These are phyloP conservation scores for Oidium heveae DNA, from an alignment of 2,329 filamentous ascomycete genomes.

Conservation along the genomic window DNA sequence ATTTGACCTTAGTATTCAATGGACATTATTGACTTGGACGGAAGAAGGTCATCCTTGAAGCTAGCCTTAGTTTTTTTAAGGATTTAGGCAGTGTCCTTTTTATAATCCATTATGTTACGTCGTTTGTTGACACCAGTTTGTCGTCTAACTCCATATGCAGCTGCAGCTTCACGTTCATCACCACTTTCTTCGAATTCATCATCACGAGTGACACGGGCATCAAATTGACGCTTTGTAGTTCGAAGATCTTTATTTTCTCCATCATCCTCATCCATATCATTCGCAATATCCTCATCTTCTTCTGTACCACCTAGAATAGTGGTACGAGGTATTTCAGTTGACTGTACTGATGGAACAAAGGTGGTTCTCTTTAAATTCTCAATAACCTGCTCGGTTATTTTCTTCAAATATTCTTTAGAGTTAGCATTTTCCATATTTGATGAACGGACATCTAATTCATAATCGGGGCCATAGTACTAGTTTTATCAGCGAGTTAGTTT, in stretches of 20 bases:
- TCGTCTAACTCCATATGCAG: conserved; percentile 33
- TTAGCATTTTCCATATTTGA: conserved; percentile 85
- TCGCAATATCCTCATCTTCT: conserved; percentile 36
- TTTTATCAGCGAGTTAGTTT: conserved; percentile 2
- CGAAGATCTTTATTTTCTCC: conserved; percentile 69
- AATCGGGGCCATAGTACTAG: conserved; percentile 77
- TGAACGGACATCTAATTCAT: conserved; percentile 69
- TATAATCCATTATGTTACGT: not conserved
- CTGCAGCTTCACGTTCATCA: conserved; percentile 51
- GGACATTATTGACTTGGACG: too few species aligned
- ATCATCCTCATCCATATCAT: conserved; percentile 47
- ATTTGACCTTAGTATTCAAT: too few species aligned
- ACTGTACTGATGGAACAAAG: conserved; percentile 71
- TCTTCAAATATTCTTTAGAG: conserved; percentile 54
- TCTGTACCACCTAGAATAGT: conserved; percentile 37
- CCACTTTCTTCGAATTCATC: conserved; percentile 75
- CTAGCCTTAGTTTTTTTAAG: too few species aligned
- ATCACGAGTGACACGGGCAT: conserved; percentile 49
- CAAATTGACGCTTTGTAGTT: conserved; percentile 58
- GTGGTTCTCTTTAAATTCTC: conserved; percentile 74
- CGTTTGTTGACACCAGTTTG: not conserved
- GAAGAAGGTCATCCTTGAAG: too few species aligned
- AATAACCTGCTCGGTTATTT: conserved; percentile 56
- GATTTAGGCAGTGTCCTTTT: too few species aligned
- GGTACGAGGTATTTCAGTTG: conserved; percentile 48